phyloP scores from a whole-genome alignment of 108 stramenopile genomes.

The Asterionellopsis glacialis region DNA sequence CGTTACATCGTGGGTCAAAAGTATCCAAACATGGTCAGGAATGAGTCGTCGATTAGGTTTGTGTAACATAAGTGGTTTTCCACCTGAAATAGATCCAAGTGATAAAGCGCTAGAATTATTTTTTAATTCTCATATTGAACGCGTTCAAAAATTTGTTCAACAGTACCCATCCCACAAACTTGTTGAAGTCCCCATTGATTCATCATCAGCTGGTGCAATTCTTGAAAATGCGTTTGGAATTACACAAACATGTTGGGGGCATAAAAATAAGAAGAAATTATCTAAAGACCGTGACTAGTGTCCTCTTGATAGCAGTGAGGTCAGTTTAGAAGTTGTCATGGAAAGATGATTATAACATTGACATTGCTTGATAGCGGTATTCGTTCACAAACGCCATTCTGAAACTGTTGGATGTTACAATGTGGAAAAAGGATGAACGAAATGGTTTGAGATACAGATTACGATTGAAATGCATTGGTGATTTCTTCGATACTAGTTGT shows the following conservation, averaged over 20 bases:
- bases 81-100: neutral
- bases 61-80: slow-evolving; percentile 10
- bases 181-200: slow-evolving; percentile 4
- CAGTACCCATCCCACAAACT: neutral
- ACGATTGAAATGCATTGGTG: no score
- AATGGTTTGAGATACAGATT: no score
- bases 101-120: neutral
- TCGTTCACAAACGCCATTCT: no score
- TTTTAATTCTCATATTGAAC: neutral
- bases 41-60: neutral
- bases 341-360: no score
- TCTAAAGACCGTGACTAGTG: no score
- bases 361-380: no score
- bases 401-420: no score
- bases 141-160: neutral
- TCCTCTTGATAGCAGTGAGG: no score
- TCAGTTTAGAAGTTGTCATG: no score
- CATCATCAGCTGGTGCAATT: neutral
- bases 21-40: neutral
- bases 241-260: neutral
- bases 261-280: neutral
- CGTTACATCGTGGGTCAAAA: neutral
- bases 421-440: no score
- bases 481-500: no score
- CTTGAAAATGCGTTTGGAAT: slow-evolving; percentile 3